A percentile compares a stretch with the other conserved stretches of the same genome.
Evolutionary conservation across 2,329 filamentous ascomycete genomes (phyloP).

Genomic region (Hymenoscyphus infarciens): DNA sequence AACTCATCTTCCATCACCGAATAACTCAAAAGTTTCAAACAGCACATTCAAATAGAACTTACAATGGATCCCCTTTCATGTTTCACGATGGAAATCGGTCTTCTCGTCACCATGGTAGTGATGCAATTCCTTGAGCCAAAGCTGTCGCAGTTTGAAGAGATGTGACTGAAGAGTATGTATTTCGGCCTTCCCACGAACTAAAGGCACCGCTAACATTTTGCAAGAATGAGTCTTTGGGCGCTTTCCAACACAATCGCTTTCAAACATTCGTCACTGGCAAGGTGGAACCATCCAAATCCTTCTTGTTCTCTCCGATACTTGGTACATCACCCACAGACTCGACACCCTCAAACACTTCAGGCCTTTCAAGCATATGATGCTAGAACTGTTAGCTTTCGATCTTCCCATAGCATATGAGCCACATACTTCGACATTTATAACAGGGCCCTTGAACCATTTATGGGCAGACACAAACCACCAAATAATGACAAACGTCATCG

Average conservation of each 20-base stretch:
- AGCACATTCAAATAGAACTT: not conserved
- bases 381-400: constrained; percentile 18
- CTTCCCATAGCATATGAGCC: constrained; percentile 10
- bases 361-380: constrained; percentile 34
- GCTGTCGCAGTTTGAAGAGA: not conserved
- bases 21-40: not conserved
- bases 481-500: constrained; percentile 52
- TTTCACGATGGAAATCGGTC: constrained; percentile 19
- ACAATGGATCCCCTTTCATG: constrained; percentile 21
- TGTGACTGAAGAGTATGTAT: not conserved
- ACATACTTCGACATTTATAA: constrained; percentile 53
- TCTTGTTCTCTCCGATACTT: constrained; percentile 20
- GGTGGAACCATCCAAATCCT: constrained; percentile 18
- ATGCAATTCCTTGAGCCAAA: constrained; percentile 17
- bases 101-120: constrained; percentile 23
- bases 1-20: not conserved
- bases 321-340: constrained; percentile 22
- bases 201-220: constrained; percentile 1
- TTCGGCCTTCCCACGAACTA: not conserved
- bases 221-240: not conserved
- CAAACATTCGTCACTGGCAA: constrained; percentile 15
- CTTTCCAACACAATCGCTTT: constrained; percentile 9
- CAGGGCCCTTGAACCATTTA: constrained; percentile 64
- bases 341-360: constrained; percentile 25
- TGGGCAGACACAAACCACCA: constrained; percentile 61